Conservation (phyloP, 75 land plant genomes). For the Gnetum montanum region DNA sequence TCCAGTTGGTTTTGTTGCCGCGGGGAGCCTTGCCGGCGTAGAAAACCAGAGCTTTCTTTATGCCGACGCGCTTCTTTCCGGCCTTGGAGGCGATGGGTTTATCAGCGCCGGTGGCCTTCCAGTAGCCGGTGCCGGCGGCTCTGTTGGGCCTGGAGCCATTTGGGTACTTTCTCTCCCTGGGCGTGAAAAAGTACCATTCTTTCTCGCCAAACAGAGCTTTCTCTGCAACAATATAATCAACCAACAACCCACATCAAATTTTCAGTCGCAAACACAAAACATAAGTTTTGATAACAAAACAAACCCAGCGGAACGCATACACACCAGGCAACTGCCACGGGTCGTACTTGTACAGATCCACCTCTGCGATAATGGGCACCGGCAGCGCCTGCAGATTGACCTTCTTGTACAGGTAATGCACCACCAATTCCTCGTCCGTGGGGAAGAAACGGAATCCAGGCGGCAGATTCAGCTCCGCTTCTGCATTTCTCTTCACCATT, state of each 20-base stretch:
- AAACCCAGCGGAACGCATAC: background rate
- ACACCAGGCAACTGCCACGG: constrained; percentile 24
- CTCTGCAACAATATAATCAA: background rate
- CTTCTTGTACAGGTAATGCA: constrained; percentile 26
- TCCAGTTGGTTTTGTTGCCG: constrained; percentile 15
- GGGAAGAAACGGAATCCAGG: constrained; percentile 28
- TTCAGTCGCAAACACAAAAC: background rate
- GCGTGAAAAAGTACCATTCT: constrained; percentile 14
- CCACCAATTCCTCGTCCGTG: constrained; percentile 26
- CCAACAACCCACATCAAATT: background rate
- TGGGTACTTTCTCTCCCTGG: constrained; percentile 11
- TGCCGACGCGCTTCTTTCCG: constrained; percentile 6
- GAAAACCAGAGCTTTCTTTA: constrained; percentile 16
- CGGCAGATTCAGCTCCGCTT: constrained; percentile 21
- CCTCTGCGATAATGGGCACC: constrained; percentile 29
- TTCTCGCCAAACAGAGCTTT: constrained; percentile 7
- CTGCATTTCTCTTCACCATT: constrained; percentile 14
- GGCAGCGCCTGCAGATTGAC: constrained; percentile 9
- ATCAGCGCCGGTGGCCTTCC: constrained; percentile 15
- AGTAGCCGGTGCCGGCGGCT: constrained; percentile 9
- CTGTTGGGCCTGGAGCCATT: constrained; percentile 16
- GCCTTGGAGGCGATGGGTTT: constrained; percentile 9
- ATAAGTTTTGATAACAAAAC: background rate
- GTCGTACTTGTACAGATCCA: constrained; percentile 26
- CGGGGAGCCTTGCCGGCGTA: constrained; percentile 14